Evolutionary conservation across 177 flowering plant genomes (phyloP).

Genomic region (Telopea speciosissima): DNA sequence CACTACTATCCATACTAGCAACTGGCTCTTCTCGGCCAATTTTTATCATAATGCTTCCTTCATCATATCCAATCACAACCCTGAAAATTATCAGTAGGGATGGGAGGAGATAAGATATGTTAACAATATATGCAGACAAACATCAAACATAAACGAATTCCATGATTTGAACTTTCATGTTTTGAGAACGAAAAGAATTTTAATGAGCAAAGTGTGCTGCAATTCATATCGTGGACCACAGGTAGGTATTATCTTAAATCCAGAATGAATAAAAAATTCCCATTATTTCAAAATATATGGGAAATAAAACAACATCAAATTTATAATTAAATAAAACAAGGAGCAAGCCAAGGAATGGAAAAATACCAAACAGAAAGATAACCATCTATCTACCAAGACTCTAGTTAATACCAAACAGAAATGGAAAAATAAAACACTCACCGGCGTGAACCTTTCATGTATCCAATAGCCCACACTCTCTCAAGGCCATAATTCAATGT

Average conservation of each 20-base stretch:
- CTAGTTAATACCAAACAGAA: background rate
- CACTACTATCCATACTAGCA: constrained; percentile 72
- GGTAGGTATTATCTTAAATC: background rate
- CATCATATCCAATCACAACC: constrained; percentile 77
- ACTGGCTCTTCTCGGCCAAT: constrained; percentile 68
- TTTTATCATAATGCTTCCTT: constrained; percentile 73
- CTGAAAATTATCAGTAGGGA: constrained; percentile 22
- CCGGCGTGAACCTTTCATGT: constrained; percentile 57
- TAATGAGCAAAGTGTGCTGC: background rate
- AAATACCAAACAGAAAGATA: no score
- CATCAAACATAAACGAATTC: no score
- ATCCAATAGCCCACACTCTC: constrained; percentile 78
- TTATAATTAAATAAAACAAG: no score
- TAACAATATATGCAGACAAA: no score
- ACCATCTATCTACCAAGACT: no score
- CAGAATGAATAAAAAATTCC: no score
- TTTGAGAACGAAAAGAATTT: background rate
- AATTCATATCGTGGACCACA: background rate
- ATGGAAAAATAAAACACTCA: constrained; percentile 14
- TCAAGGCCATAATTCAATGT: constrained; percentile 76
- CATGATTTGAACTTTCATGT: background rate
- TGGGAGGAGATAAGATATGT: background rate
- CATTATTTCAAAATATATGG: no score
- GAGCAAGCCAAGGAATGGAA: no score
- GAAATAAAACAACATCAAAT: no score